A percentile compares a stretch with the other conserved stretches of the same genome.
These are phyloP conservation scores for Colletotrichum siamense DNA, from an alignment of 2,329 filamentous ascomycete genomes.

Conservation along the genomic window DNA sequence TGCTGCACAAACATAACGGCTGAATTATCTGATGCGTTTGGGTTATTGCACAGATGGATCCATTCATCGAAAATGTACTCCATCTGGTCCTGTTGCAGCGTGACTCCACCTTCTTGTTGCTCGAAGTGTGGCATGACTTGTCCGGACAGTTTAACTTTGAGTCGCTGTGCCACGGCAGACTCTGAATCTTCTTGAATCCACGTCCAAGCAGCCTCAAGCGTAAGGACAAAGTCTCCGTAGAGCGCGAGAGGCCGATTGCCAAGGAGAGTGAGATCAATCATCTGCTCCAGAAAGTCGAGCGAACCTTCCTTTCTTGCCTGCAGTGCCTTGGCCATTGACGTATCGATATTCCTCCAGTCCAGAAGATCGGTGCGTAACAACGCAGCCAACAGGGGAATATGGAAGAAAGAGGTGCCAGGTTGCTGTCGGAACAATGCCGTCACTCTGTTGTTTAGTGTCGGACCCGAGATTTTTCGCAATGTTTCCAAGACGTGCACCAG, in stretches of 20 bases:
- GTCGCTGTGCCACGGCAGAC: slow-evolving; percentile 67
- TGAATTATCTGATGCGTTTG: slow-evolving; percentile 76
- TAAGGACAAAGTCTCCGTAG: slow-evolving; percentile 84
- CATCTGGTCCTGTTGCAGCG: slow-evolving; percentile 75
- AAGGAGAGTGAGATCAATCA: slow-evolving; percentile 80
- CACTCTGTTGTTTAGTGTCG: slow-evolving; percentile 59
- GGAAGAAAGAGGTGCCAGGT: slow-evolving; percentile 60
- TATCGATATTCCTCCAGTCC: slow-evolving; percentile 70
- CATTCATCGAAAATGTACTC: slow-evolving; percentile 97
- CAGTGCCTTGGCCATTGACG: slow-evolving; percentile 76
- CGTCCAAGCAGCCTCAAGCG: slow-evolving; percentile 78
- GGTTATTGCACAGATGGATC: slow-evolving; percentile 81
- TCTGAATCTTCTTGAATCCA: slow-evolving; percentile 80
- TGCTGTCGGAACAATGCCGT: slow-evolving; percentile 62
- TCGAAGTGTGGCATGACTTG: slow-evolving; percentile 54
- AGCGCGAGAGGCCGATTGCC: slow-evolving; percentile 79
- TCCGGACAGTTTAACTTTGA: slow-evolving; percentile 68
- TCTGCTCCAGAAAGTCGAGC: slow-evolving; percentile 78
- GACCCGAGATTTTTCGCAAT: slow-evolving; percentile 63
- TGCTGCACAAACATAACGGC: slow-evolving; percentile 82
- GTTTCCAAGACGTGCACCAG: slow-evolving; percentile 67
- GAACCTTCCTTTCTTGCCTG: slow-evolving; percentile 73
- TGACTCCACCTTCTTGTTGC: not conserved
- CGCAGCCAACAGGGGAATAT: slow-evolving; percentile 61
- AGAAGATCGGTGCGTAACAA: slow-evolving; percentile 65